Evolutionary conservation across 2,329 filamentous ascomycete genomes (phyloP).

Genomic region (Tolypocladium paradoxum): DNA sequence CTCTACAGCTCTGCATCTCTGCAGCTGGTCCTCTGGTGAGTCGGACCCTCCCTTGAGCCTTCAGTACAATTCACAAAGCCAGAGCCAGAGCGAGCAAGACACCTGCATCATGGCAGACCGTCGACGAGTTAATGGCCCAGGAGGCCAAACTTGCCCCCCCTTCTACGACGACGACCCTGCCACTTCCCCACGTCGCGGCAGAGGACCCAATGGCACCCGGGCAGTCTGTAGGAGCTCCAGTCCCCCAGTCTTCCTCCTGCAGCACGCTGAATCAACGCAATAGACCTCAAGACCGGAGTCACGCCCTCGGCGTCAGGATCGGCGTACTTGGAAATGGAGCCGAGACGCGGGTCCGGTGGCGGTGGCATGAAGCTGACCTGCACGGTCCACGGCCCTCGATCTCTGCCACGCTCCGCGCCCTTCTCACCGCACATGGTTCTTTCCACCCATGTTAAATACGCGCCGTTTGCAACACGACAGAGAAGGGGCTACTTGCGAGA

Average conservation of each 20-base stretch:
- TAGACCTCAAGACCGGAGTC: conserved; percentile 83
- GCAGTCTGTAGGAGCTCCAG: conserved; percentile 32
- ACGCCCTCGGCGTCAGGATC: conserved; percentile 91
- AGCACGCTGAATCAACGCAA: background rate
- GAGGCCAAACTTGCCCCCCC: conserved; percentile 64
- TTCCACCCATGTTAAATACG: conserved; percentile 91
- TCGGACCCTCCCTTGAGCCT: background rate
- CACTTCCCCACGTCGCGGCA: conserved; percentile 43
- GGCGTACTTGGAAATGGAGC: conserved; percentile 66
- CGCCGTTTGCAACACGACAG: conserved; percentile 78
- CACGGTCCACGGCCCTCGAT: conserved; percentile 85
- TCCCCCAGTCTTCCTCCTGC: background rate
- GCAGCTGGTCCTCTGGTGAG: background rate
- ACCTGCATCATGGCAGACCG: conserved; percentile 58
- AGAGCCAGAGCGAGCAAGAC: background rate
- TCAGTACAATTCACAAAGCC: background rate
- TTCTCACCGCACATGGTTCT: conserved; percentile 90
- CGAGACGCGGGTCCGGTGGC: conserved; percentile 32
- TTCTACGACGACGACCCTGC: conserved; percentile 48
- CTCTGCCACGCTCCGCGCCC: conserved; percentile 76
- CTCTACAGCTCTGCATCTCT: too few species aligned
- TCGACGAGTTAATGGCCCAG: conserved; percentile 81
- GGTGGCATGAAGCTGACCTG: conserved; percentile 83
- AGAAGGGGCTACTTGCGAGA: conserved; percentile 81
- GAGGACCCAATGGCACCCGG: conserved; percentile 51